Evolutionary conservation across 352 stramenopile genomes (phyloP), one percentile per base, ranked within the genome.

Genomic region (Phytophthora niederhauseri): DNA sequence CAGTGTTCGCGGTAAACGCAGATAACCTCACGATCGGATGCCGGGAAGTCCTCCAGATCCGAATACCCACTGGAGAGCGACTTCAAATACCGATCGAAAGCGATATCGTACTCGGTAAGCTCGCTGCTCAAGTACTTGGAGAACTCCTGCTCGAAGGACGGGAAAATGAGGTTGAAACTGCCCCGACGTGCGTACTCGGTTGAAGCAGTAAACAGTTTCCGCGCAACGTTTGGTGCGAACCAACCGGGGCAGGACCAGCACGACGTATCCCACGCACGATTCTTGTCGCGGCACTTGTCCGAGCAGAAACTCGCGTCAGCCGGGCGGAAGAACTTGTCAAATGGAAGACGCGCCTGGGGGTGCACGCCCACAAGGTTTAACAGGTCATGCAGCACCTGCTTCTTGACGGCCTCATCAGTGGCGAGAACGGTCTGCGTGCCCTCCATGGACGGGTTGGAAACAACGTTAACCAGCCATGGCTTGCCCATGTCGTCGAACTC

Each of bases 401-500:
- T 84, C 64, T 93, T 90, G 57, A 94, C 80, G 6, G 71, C 84
- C 55, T 87, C 85, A 45, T 96, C 88, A 4, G 84, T 89, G 46
- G 77, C 84, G 51, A 93, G 76, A 1, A 78, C 64, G 30, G 85
- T 87, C 56, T 78, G 65, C 15, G 75, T 71, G 0, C 81, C 73
- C 11, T 72, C 64, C 46, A 94, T 80, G 19, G 80, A 90, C 45
- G 88, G 88, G 52, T 92, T 89, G 22, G 82, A 82, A 55, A 82
- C 75, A 14, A 90, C 75, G 49, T 98, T 92, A 62, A 98, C 95
- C 31, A 99, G 85, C 85, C 92, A 98, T n/a, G 97, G 96, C 65
- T 98, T 98, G 15, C 97, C 82, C 28, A 76, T 82, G 70, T 93
- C 80, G 64, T 99, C 96, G 22, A 99, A 74, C 77, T 99, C 94